Base-by-base conservation (phyloP, 2,329 filamentous ascomycete genomes). In the Cytospora leucostoma region DNA sequence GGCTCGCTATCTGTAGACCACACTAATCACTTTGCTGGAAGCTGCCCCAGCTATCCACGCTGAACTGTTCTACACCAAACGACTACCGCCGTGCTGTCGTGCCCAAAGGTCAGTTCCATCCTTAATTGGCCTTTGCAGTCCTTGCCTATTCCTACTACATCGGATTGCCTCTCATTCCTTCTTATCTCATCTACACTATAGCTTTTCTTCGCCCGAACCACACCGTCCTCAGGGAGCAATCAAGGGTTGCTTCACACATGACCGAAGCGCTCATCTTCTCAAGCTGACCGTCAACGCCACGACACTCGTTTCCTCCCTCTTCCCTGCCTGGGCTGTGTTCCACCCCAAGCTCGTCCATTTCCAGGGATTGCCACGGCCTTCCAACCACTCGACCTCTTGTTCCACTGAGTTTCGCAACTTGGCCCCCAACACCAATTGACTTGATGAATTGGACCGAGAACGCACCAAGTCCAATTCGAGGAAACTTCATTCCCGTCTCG, bases 401-500 rank as follows among this genome's bases (percentile, higher is more conserved):
- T 37, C 10, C 19, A 21, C 33, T 44, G 37, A 7, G 51, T 32
- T 50, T 32, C 19, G 33, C 19, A 21, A 19, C n/a, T 33, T 44
- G 32, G 33, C 59, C 49, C 12, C 32, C 51, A 17, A 32, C 51
- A 55, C 52, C 51, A 49, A 32, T 47, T 27, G 54, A 27, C 6
- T 60, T 57, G 51, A 68, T 66, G 62, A 62, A 62, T 60, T 60
- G 63, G 27, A 51, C 60, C 35, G 19, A 65, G 7, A 57, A 64
- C 11, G 65, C 67, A 13, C 63, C 71, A 15, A 70, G 67, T 12
- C 71, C 75, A 4, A 71, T 79, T 4, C 74, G 71, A 51, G 76
- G 75, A 4, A 74, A 76, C 35, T 77, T 79, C 51, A 71, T 78
- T n/a, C 70, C 74, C 7, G 65, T 76, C 3, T 75, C 77, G 15